Evolutionary conservation across 2,329 filamentous ascomycete species (phyloP), one percentile per base, ranked within the genome.

Genomic region (Ceratocystis huliohia): DNA sequence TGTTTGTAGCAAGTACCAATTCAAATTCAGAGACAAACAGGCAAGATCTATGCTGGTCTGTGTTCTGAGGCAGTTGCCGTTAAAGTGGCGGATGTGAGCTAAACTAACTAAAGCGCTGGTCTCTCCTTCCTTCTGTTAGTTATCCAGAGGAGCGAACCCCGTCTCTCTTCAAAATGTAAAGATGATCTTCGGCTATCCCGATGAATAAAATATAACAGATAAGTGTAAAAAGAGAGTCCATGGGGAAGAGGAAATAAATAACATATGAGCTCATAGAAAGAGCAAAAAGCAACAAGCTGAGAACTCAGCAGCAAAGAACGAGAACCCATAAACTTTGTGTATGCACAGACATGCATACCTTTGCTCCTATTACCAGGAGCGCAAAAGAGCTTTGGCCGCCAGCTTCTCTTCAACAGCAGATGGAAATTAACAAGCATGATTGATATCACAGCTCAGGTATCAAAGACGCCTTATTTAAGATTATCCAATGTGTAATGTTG

Each of bases 401-500:
- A 59, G 56, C 41, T 25, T 63, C 33, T 48, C 15, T 48, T 63
- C 8, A n/a, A 45, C 25, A 63, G 37, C 44, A 41, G 41, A 15
- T 41, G 33, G 17, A 46, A 63, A 63, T 63, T 63, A 63, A 28
- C 25, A 63, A 5, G 61, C 44, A 48, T 48, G 44, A 37, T 46
- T 46, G 44, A 33, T 33, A 63, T 48, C 61, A 48, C 5, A 44
- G 28, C 22, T 41, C 61, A 25, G 41, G 45, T 20, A 48, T 30
- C 22, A 10, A n/a, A 59, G 46, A 28, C 44, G 15, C 61, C 10
- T 8, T 48, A 10, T 33, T 25, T 37, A 63, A 63, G 61, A 63
- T 63, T 63, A 48, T 30, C 22, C 28, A 48, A 30, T 50, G 61
- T 63, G 61, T 33, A 48, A 63, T 30, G 61, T 63, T 63, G 45